Conservation (phyloP, 1,284 basidiomycete genomes). For the Pyrrhoderma lamaoense region DNA sequence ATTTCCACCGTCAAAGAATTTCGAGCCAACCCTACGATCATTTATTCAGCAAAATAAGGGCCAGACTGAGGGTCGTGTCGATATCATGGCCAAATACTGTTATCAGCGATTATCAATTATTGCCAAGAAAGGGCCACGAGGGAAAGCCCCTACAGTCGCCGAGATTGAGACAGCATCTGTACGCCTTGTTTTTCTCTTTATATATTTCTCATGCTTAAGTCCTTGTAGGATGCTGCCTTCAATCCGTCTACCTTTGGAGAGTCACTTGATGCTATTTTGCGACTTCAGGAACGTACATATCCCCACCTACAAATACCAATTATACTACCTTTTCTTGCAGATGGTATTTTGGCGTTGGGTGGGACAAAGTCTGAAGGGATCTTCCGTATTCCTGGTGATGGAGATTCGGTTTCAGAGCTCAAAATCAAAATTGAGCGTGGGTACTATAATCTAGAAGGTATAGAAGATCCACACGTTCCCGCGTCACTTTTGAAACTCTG, state of each 20-base stretch:
- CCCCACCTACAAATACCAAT: conserved; percentile 81
- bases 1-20: conserved; percentile 87
- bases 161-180: conserved; percentile 88
- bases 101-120: conserved; percentile 63
- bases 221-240: conserved; percentile 75
- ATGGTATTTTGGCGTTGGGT: conserved; percentile 83
- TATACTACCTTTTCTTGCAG: conserved; percentile 85
- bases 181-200: conserved; percentile 25
- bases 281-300: conserved; percentile 78
- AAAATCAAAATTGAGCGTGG: conserved; percentile 85
- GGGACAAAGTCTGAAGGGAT: conserved; percentile 82
- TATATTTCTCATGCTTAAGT: background rate
- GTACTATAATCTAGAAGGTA: conserved; percentile 79
- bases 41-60: conserved; percentile 68
- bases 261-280: conserved; percentile 74
- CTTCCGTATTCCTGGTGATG: conserved; percentile 85
- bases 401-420: conserved; percentile 77
- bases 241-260: conserved; percentile 91
- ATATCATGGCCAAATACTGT: conserved; percentile 86
- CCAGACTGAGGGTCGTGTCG: conserved; percentile 67
- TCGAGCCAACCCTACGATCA: conserved; percentile 71
- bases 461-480: conserved; percentile 83
- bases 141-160: conserved; percentile 68
- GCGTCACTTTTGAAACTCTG: conserved; percentile 87
- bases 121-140: conserved; percentile 73